A percentile compares a stretch with the other conserved stretches of the same genome.
These are phyloP conservation scores for Phaffomyces antillensis DNA, from an alignment of 805 yeast genomes.

Conservation along the genomic window DNA sequence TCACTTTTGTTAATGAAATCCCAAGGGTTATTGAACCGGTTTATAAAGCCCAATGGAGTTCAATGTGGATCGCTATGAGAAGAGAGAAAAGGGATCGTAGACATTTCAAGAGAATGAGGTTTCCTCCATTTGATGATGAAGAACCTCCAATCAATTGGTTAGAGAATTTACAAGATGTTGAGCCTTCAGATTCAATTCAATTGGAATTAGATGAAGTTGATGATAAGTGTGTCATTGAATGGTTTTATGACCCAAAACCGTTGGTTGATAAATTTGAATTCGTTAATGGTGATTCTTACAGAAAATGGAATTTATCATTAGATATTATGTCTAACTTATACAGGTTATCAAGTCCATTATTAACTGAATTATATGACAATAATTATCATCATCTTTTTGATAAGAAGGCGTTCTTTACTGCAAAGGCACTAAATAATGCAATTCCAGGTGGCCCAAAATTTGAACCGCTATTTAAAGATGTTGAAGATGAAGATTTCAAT, in stretches of 20 bases:
- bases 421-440: conserved; percentile 81
- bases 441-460: conserved; percentile 96
- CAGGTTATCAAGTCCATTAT: conserved; percentile 62
- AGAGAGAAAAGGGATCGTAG: conserved; percentile 86
- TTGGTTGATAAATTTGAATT: conserved; percentile 45
- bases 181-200: conserved; percentile 64
- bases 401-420: conserved; percentile 74
- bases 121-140: conserved; percentile 97
- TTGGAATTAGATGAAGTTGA: conserved; percentile 58
- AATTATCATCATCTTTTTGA: conserved; percentile 71
- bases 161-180: conserved; percentile 70
- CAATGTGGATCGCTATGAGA: conserved; percentile 89
- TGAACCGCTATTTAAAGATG: conserved; percentile 72
- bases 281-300: conserved; percentile 75
- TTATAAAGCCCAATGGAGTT: conserved; percentile 92
- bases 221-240: conserved; percentile 54
- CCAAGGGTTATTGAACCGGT: conserved; percentile 92
- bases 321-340: conserved; percentile 59
- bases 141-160: conserved; percentile 85
- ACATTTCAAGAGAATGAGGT: conserved; percentile 85
- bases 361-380: conserved; percentile 42
- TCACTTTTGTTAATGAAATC: conserved; percentile 87
- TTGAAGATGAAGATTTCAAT: conserved; percentile 67
- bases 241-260: conserved; percentile 81
- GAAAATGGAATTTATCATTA: conserved; percentile 58